Conservation (phyloP, 2,329 filamentous ascomycete genomes). For the Monilinia aucupariae region DNA sequence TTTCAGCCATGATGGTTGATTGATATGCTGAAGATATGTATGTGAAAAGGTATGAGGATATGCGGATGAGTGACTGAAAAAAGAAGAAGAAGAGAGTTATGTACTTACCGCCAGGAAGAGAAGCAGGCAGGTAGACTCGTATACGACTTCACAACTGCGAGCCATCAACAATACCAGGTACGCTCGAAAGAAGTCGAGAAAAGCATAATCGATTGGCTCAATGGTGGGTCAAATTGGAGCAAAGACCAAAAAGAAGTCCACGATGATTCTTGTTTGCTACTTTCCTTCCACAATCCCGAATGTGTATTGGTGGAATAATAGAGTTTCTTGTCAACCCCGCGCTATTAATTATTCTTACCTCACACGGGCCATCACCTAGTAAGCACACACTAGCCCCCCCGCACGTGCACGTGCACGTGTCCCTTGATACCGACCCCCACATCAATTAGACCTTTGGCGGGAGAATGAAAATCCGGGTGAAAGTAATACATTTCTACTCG, state of each 20-base stretch:
- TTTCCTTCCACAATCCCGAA: not conserved
- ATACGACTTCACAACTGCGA: not conserved
- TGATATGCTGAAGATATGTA: not conserved
- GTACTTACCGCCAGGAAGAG: not conserved
- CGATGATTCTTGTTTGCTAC: slow-evolving; percentile 1
- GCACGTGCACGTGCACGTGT: not conserved
- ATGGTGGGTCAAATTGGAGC: not conserved
- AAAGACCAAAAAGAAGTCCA: not conserved
- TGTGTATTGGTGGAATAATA: slow-evolving; percentile 10
- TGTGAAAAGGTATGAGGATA: not conserved
- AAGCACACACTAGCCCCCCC: not conserved
- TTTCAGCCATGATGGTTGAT: slow-evolving; percentile 43
- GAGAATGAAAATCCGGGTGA: slow-evolving; percentile 8
- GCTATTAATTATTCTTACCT: slow-evolving; percentile 3
- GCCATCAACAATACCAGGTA: too few species aligned
- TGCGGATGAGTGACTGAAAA: not conserved
- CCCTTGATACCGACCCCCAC: not conserved
- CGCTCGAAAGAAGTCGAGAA: not conserved
- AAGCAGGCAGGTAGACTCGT: slow-evolving; percentile 1
- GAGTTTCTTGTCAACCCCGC: slow-evolving; percentile 7
- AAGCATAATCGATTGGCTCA: not conserved
- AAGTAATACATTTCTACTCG: not conserved
- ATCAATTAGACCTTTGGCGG: not conserved
- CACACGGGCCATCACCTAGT: not conserved
- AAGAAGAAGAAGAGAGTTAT: not conserved